A percentile compares a stretch with the other conserved stretches of the same genome.
These are phyloP conservation scores for Pseudonitzschia multiseries DNA, from an alignment of 108 stramenopile species.

Conservation along the genomic window DNA sequence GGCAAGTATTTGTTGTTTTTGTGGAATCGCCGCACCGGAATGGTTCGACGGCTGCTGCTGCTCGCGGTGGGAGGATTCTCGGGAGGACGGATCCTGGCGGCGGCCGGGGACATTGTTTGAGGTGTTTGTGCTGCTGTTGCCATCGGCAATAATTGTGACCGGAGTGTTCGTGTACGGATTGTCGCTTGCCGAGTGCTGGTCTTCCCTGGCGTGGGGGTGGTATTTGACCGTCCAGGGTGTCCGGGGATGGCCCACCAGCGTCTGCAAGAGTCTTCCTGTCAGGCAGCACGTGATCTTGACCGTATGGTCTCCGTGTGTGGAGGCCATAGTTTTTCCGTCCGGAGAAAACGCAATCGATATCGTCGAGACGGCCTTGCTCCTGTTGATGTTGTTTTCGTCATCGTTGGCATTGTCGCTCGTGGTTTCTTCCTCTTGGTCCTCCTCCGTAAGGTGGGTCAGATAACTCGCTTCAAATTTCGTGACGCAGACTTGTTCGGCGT, in stretches of 20 bases:
- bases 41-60: no score
- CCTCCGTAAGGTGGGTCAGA: slow-evolving; percentile 57
- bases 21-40: neutral
- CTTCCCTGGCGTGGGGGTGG: slow-evolving; percentile 70
- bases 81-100: no score
- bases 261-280: slow-evolving; percentile 64
- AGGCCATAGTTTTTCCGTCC: slow-evolving; percentile 84
- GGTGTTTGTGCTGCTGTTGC: neutral
- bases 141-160: neutral
- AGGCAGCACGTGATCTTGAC: slow-evolving; percentile 89
- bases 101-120: no score
- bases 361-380: slow-evolving; percentile 54
- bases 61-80: no score
- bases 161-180: neutral
- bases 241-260: slow-evolving; percentile 91
- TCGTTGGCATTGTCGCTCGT: neutral
- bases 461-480: slow-evolving; percentile 68
- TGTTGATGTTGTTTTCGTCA: neutral
- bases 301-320: slow-evolving; percentile 99
- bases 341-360: slow-evolving; percentile 83
- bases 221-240: slow-evolving; percentile 99
- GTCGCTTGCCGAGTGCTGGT: neutral
- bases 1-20: slow-evolving; percentile 64
- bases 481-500: slow-evolving; percentile 60
- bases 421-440: neutral